These are phyloP conservation scores for Rhizoclosmatium globosum DNA, from an alignment of 192 early-diverging fungal genomes.

Conservation along the genomic window DNA sequence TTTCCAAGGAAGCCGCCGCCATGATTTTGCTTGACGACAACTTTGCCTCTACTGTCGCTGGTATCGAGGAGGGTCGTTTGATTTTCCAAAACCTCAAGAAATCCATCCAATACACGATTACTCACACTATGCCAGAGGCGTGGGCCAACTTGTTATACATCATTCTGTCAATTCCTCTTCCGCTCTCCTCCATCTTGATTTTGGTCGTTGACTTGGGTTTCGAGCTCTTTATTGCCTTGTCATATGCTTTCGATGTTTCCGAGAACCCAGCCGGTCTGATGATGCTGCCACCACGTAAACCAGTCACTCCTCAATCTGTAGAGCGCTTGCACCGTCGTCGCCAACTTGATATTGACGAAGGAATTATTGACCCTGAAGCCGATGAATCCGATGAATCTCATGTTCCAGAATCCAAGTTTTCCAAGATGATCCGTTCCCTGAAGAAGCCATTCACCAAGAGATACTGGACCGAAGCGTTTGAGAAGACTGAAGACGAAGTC, in stretches of 20 bases:
- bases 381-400: background rate
- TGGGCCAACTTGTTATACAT: conserved; percentile 88
- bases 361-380: background rate
- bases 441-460: conserved; percentile 12
- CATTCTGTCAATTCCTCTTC: conserved; percentile 85
- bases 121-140: conserved; percentile 91
- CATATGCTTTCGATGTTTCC: conserved; percentile 89
- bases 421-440: background rate
- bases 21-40: conserved; percentile 98
- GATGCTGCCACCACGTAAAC: conserved; percentile 86
- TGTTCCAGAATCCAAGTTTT: too few relatives aligned
- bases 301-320: conserved; percentile 68
- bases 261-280: conserved; percentile 76
- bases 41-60: conserved; percentile 90
- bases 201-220: conserved; percentile 94
- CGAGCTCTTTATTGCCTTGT: conserved; percentile 85
- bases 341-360: conserved; percentile 2
- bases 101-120: conserved; percentile 72
- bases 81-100: conserved; percentile 97
- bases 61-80: conserved; percentile 94
- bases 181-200: conserved; percentile 85
- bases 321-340: conserved; percentile 23
- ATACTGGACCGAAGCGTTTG: conserved; percentile 54
- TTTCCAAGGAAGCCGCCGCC: conserved; percentile 90
- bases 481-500: conserved; percentile 69